Percentiles rank a stretch among this genome's conserved stretches.
These are phyloP conservation scores for Leptographium galeiforme DNA, from an alignment of 2,329 filamentous ascomycete genomes.

Conservation along the genomic window DNA sequence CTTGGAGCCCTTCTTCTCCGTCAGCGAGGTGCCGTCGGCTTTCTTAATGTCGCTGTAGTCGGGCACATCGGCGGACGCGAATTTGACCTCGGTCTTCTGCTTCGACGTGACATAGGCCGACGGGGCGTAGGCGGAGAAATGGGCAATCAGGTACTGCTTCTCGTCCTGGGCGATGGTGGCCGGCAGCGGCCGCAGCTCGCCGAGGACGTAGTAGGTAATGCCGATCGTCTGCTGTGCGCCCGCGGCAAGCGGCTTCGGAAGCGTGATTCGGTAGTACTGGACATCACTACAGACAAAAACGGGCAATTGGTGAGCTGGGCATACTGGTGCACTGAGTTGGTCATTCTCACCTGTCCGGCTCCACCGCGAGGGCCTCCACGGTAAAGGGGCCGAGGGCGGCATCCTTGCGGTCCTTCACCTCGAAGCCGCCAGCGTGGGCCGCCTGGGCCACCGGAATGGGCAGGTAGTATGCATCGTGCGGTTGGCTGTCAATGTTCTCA, in stretches of 20 bases:
- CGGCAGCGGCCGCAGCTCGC: conserved; percentile 68
- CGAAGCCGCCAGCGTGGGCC: conserved; percentile 66
- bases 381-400: conserved; percentile 51
- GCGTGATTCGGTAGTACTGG: conserved; percentile 74
- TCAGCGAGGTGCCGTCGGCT: conserved; percentile 47
- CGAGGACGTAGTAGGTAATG: conserved; percentile 73
- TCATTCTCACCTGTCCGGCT: conserved; percentile 40
- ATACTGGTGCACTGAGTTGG: neutral
- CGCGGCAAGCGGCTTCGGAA: conserved; percentile 63
- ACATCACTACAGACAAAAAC: conserved; percentile 35
- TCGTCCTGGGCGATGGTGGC: conserved; percentile 71
- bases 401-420: conserved; percentile 88
- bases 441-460: conserved; percentile 70
- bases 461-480: conserved; percentile 83
- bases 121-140: conserved; percentile 72
- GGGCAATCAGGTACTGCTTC: conserved; percentile 74
- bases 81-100: conserved; percentile 96
- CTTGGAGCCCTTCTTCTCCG: conserved; percentile 71
- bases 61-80: conserved; percentile 62
- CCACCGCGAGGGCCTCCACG: conserved; percentile 54
- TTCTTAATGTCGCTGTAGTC: conserved; percentile 69
- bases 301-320: neutral
- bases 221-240: conserved; percentile 72
- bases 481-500: conserved; percentile 66
- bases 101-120: conserved; percentile 77